Base-by-base conservation (phyloP, 2,329 filamentous ascomycete species). In the Diplodia corticola region DNA sequence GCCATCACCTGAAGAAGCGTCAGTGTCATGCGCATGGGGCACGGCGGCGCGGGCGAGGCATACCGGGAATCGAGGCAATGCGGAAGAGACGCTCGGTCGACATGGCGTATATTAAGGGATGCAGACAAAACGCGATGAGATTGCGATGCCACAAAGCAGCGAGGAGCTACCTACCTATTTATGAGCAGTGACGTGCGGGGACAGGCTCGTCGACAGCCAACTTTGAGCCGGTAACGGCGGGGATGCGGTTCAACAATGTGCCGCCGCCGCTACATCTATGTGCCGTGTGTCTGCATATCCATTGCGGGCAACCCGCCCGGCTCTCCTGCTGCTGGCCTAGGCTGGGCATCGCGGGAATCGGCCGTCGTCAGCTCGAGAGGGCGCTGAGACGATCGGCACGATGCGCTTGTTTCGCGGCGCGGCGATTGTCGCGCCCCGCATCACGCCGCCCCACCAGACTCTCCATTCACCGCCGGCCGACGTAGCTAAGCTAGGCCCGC, bases 11-110 rank as follows among this genome's bases (percentile, higher is more conserved):
- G 17, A 44, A 44, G 37, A 44, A 44, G 37, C 37, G 37, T 44
- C 37, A 44, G 15, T n/a, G 6, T 44, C 17, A 44, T 15, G 37
- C 37, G 37, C 37, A 44, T 44, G 37, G 37, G 37, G 37, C 37
- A 44, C 37, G n/a, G 5, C 15, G 37, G 1, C 17, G 37, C n/a
- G 37, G 5, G 17, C 17, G 37, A n/a, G 30, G 9, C 37, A 17
- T 44, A 44, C 37, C 86, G 7, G 87, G 84, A 68, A 89, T 87
- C 26, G 86, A 84, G 66, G 86, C 84, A 69, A 88, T 84, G 70
- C 78, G 81, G 73, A 85, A 85, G 6, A 48, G 17, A 67, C 33
- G 44, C 28, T 66, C 50, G 22, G 37, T 49, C 49, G 63, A 65
- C 63, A 65, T 65, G 51, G 26, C 53, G 49, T 44, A 50, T 46